Evolutionary conservation across 495 filamentous ascomycete genomes (phyloP), one percentile per base, ranked within the genome.

Genomic region (Xylaria venustula): DNA sequence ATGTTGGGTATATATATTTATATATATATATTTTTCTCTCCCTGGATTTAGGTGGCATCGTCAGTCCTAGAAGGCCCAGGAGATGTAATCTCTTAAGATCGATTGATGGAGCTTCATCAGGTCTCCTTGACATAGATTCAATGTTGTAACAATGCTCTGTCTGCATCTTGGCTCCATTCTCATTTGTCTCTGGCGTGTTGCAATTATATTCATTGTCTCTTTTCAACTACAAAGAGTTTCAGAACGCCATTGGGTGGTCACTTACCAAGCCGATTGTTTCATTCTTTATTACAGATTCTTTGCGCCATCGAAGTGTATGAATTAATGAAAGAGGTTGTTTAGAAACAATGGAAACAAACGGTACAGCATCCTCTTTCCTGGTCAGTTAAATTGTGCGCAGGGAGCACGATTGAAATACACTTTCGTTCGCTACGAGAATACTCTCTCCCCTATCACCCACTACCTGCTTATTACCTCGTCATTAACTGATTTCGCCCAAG

Each of bases 221-320:
- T 11, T 19, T 34, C 8, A 47, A 15, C 37, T 7, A 36, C 19
- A 34, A 40, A 6, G 15, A 14, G 19, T 5, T 15, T 51, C 14
- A 22, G 19, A 45, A 26, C 40, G 41, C 25, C 15, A 34, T 46
- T 52, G 41, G 26, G 44, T 52, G 7, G 19, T 56, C 41, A 46
- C 26, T 49, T 58, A 15, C 50, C 22, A 44, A 59, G 44, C 26
- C 8, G 11, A 59, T 52, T 52, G 47, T 59, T 51, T 51, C 14
- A 25, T 12, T 26, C 44, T 22, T 40, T 20, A n/a, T 7, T 4
- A 22, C 46, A 9, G 5, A 25, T 59, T 47, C 56, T 51, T 59
- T 49, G 3, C 36, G 9, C 32, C 15, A 26, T 48, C 32, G 34
- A 14, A 12, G 2, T 22, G 22, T 8, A 44, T 7, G 15, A 5